Evolutionary conservation across 495 filamentous ascomycete genomes (phyloP).

Genomic region (Podospora appendiculata): DNA sequence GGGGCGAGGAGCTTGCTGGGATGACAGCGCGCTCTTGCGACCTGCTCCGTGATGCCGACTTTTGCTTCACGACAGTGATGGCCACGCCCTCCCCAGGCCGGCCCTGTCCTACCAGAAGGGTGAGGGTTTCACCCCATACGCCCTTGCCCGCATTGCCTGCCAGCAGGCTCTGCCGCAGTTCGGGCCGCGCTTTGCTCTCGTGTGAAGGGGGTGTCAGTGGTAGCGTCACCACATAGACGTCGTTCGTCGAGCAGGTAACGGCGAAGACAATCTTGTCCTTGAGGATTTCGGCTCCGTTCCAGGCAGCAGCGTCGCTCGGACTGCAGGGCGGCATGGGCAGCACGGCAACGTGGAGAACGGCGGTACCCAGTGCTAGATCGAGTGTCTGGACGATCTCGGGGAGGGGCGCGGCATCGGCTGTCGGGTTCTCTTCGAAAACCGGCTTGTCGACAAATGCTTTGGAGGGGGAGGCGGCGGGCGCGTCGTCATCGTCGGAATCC

Average conservation of each 20-base stretch:
- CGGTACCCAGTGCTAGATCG: conserved; percentile 59
- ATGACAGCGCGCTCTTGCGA: conserved; percentile 25
- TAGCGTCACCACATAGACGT: conserved; percentile 60
- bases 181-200: conserved; percentile 40
- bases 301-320: conserved; percentile 36
- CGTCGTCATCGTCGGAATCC: conserved; percentile 69
- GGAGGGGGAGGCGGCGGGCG: conserved; percentile 9
- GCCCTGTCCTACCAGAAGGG: conserved; percentile 50
- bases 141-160: conserved; percentile 42
- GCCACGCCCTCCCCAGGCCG: conserved; percentile 58
- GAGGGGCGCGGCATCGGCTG: conserved; percentile 33
- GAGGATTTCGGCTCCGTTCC: conserved; percentile 53
- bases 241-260: conserved; percentile 61
- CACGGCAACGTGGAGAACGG: conserved; percentile 52
- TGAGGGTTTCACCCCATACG: conserved; percentile 54
- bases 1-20: conserved; percentile 7
- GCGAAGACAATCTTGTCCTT: conserved; percentile 61
- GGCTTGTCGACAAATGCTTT: conserved; percentile 34
- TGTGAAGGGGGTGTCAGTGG: conserved; percentile 69
- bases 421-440: conserved; percentile 37
- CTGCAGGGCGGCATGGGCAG: conserved; percentile 41
- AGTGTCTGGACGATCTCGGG: conserved; percentile 54
- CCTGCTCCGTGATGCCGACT: conserved; percentile 20
- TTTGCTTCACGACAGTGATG: conserved; percentile 53
- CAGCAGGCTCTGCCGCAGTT: conserved; percentile 36